phyloP scores from a whole-genome alignment of 371 early-diverging fungal species.

The Lichtheimia ornata region DNA sequence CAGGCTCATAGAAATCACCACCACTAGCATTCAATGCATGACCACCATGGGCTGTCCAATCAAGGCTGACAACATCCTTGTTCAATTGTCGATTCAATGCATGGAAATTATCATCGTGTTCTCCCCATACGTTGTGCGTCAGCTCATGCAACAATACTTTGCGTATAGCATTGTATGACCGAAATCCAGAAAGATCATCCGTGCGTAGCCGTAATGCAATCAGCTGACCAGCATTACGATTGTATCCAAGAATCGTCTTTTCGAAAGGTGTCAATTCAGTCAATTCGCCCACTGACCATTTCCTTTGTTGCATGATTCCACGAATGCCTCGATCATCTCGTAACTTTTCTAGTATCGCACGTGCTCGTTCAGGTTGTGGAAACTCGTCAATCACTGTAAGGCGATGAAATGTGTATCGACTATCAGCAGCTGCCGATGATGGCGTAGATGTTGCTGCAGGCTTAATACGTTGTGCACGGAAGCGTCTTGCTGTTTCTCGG shows the following conservation, averaged over 20 bases:
- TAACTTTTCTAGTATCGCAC: constrained; percentile 64
- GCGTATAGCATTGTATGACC: constrained; percentile 73
- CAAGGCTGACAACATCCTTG: constrained; percentile 66
- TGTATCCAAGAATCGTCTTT: constrained; percentile 82
- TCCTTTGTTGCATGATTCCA: constrained; percentile 72
- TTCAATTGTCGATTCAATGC: constrained; percentile 78
- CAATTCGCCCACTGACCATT: constrained; percentile 79
- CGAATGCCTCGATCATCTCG: constrained; percentile 71
- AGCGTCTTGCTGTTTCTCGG: neutral
- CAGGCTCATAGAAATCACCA: constrained; percentile 41
- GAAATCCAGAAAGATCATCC: constrained; percentile 85
- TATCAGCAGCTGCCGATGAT: neutral
- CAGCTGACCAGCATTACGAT: constrained; percentile 78
- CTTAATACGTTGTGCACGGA: constrained; percentile 1
- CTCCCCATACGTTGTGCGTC: constrained; percentile 79
- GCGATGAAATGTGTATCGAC: constrained; percentile 67
- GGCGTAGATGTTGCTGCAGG: constrained; percentile 14
- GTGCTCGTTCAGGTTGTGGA: constrained; percentile 62
- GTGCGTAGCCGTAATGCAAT: constrained; percentile 89
- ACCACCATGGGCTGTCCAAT: constrained; percentile 66
- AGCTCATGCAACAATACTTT: constrained; percentile 89
- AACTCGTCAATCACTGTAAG: constrained; percentile 70
- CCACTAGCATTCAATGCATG: constrained; percentile 25
- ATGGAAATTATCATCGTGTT: constrained; percentile 85
- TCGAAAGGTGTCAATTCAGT: constrained; percentile 84